Evolutionary conservation across 2,329 filamentous ascomycete genomes (phyloP), one percentile per base, ranked within the genome.

Genomic region (Rasamsonia emersonii): DNA sequence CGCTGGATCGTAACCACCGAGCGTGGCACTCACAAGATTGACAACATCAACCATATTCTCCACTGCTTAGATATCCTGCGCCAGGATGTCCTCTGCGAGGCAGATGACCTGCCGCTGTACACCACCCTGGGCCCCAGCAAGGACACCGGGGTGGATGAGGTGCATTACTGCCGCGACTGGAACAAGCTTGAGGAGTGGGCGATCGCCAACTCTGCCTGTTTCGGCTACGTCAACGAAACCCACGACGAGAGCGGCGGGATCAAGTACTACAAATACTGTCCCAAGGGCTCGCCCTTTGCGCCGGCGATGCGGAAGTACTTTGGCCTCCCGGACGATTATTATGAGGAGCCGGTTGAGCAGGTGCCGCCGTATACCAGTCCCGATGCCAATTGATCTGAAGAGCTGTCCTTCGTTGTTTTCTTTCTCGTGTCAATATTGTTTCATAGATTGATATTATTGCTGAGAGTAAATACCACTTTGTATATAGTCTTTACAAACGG

Each of bases 21-120:
- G 9, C 23, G 18, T 6, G 24, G 30, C 3, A 10, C 15, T 17
- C 9, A 24, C 24, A 23, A 23, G 40, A 46, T 26, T 17, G 14
- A 17, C 9, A 11, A 16, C 9, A 35, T 18, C 9, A 44, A 11
- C 25, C 28, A 28, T 41, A 46, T 37, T 41, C 43, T 25, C 14
- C 53, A 55, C 32, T 56, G 51, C 27, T 28, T 54, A 3, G 45
- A 53, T 27, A 33, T 33, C 5, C 33, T 55, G n/a, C 47, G 51
- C 6, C 26, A 46, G 6, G 44, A 54, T 32, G 41, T 53, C 31
- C 31, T 54, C 2, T 55, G 53, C 37, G 32, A 51, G 28, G 52
- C 51, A 3, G 52, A 55, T 29, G 53, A 55, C 30, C 51, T 49
- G 10, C 50, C 50, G 5, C 42, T 44, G 3, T 44, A 42, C 24